Percentiles rank a stretch among this genome's conserved stretches.
These are phyloP conservation scores for Agrostemma githago DNA, from an alignment of 148 eudicot genomes.

Conservation along the genomic window DNA sequence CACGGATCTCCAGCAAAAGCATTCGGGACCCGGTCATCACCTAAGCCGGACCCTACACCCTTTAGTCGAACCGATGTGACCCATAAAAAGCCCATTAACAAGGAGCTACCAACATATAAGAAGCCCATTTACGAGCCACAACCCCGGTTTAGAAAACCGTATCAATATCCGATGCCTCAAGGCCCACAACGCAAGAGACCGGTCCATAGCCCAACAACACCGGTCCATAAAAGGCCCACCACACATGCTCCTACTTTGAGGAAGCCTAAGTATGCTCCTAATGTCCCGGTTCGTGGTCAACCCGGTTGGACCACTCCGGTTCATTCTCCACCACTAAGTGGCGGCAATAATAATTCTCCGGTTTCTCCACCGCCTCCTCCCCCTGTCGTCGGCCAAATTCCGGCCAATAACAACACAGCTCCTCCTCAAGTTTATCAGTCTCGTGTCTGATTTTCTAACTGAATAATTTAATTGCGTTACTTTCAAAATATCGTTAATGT, in stretches of 20 bases:
- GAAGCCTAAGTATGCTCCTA: neutral
- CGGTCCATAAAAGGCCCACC: neutral
- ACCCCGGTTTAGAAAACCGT: neutral
- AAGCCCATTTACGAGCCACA: neutral
- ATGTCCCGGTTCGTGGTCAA: neutral
- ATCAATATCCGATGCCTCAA: neutral
- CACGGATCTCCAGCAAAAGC: neutral
- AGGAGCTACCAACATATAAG: neutral
- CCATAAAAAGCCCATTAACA: neutral
- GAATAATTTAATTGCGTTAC: neutral
- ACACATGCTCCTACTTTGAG: neutral
- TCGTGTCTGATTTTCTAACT: neutral
- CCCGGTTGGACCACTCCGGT: neutral
- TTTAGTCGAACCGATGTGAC: neutral
- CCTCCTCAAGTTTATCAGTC: constrained; percentile 1
- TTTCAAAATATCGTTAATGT: neutral
- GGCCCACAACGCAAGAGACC: neutral
- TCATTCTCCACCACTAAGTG: neutral
- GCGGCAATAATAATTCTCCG: neutral
- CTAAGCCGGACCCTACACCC: constrained; percentile 3
- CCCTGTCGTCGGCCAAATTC: neutral
- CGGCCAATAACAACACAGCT: neutral
- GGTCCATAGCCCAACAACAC: constrained; percentile 4
- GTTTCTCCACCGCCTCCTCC: constrained; percentile 17
- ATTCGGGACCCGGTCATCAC: neutral